Base-by-base conservation (phyloP, 1,284 basidiomycete genomes). In the Ganoderma meredithae region DNA sequence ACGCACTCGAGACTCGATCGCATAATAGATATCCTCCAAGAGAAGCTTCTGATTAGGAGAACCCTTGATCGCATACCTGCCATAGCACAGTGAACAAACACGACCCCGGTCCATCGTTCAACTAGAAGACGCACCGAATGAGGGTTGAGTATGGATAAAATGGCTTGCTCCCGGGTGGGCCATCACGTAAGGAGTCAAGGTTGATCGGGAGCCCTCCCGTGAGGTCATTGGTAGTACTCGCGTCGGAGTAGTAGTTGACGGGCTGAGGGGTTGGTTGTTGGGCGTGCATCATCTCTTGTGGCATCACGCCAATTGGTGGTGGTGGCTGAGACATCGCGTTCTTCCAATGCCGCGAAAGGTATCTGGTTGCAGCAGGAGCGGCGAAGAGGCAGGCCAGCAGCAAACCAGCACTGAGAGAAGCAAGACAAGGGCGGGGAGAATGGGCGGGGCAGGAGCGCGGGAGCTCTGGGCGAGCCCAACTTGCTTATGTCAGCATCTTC, bases 121-220 rank as follows among this genome's bases (percentile, higher is more conserved):
- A 55, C 33, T 27, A 59, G 65, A 62, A 62, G 66, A 83, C 89
- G 69, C 76, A 94, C 93, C 93, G 88, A 75, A 95, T 95, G 64
- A 95, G 86, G 43, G 93, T 95, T 7, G 93, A 94, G 77, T 95
- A 95, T 4, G 93, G 93, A 76, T 95, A 95, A 74, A 94, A 94
- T 10, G 92, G 92, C 79, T 94, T 94, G 78, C 88, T 93, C 59
- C 92, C 92, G 9, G 92, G 92, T 1, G 93, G 92, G 0, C 92
- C 92, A 76, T 94, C 92, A 67, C 93, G 84, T 64, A 94, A 81
- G 3, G 92, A 94, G 78, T 94, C 92, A 39, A 94, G 89, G 77
- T 92, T 94, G 75, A 94, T 92, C 61, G 92, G 92, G 40, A 94
- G 83, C 31, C 92, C 92, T 40, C 92, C 92, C 4, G 91, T 91